phyloP scores from a whole-genome alignment of 305 asterid species.

The Rubia peregrina region DNA sequence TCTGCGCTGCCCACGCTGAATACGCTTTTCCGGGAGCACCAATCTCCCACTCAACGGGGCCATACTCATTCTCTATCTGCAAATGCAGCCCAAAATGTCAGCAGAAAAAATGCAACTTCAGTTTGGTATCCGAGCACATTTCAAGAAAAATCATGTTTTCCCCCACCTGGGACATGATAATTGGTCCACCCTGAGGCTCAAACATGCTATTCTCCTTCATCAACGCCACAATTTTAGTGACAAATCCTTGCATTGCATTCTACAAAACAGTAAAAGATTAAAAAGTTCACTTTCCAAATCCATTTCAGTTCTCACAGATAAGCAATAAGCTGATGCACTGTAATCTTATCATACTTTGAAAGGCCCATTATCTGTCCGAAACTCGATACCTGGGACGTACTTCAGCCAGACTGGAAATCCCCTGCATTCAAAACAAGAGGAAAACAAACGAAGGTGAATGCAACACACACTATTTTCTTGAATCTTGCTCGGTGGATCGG shows the following conservation, averaged over 20 bases:
- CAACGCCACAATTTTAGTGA: slow-evolving; percentile 51
- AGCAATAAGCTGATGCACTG: slow-evolving; percentile 36
- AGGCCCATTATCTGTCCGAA: slow-evolving; percentile 80
- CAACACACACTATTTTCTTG: not conserved
- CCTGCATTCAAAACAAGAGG: slow-evolving; percentile 31
- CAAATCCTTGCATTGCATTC: slow-evolving; percentile 87
- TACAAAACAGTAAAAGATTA: slow-evolving; percentile 9
- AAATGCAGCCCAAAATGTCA: slow-evolving; percentile 14
- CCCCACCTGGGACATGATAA: slow-evolving; percentile 71
- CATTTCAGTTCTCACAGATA: not conserved
- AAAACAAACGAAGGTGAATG: slow-evolving; percentile 18
- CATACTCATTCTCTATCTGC: slow-evolving; percentile 86
- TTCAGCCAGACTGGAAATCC: slow-evolving; percentile 94
- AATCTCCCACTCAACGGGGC: slow-evolving; percentile 64
- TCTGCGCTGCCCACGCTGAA: slow-evolving; percentile 64
- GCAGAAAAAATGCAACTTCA: not conserved
- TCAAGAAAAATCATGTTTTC: slow-evolving; percentile 9
- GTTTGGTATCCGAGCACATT: not conserved
- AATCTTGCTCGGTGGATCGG: slow-evolving; percentile 29
- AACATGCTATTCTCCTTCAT: slow-evolving; percentile 75
- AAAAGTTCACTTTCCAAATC: slow-evolving; percentile 1
- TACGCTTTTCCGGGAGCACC: slow-evolving; percentile 89
- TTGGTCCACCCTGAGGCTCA: slow-evolving; percentile 97
- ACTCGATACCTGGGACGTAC: slow-evolving; percentile 63
- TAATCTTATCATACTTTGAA: slow-evolving; percentile 50